Conservation (phyloP, 257 asterid species). For the Solanum arcanum region DNA sequence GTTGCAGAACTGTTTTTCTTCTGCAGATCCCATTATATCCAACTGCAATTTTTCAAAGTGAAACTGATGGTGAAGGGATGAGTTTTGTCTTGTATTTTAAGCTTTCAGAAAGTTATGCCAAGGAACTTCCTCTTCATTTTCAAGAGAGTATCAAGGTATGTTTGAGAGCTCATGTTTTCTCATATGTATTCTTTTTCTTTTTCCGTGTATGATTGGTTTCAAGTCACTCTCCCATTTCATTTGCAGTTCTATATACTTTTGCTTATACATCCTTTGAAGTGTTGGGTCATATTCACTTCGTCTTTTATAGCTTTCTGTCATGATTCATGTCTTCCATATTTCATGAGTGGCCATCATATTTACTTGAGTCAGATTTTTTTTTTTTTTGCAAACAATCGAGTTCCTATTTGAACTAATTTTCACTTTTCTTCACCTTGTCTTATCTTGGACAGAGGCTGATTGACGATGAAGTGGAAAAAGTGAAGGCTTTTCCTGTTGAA, state of each 20-base stretch:
- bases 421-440: neutral
- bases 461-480: slow-evolving; percentile 75
- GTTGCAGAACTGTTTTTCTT: neutral
- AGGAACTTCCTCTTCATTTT: slow-evolving; percentile 37
- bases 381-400: neutral
- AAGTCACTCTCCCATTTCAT: neutral
- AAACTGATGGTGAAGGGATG: slow-evolving; percentile 47
- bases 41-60: slow-evolving; percentile 32
- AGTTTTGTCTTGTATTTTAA: slow-evolving; percentile 37
- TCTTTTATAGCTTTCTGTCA: neutral
- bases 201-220: neutral
- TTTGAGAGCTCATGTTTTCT: neutral
- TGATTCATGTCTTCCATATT: neutral
- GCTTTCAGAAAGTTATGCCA: slow-evolving; percentile 30
- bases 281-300: neutral
- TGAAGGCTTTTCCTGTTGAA: slow-evolving; percentile 68
- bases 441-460: slow-evolving; percentile 43
- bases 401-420: neutral
- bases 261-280: neutral
- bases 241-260: neutral
- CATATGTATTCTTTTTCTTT: neutral
- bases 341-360: neutral
- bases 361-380: neutral
- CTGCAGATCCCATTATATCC: slow-evolving; percentile 40
- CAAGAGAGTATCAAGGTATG: slow-evolving; percentile 42